These are phyloP conservation scores for Suillus cothurnatus DNA, from an alignment of 768 basidiomycete species.

Conservation along the genomic window DNA sequence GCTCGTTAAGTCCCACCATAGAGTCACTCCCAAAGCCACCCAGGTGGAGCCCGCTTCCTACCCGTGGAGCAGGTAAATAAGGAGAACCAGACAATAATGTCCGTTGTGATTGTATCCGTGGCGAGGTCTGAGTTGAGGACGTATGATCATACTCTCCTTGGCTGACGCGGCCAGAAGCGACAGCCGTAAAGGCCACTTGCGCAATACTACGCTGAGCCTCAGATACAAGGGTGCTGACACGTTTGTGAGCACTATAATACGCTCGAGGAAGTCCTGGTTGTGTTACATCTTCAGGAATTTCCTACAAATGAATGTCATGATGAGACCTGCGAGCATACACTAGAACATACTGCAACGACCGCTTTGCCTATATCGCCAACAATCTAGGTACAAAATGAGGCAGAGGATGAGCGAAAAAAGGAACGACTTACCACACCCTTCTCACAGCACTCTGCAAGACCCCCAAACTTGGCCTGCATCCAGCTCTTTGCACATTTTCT, in stretches of 20 bases:
- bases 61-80: constrained; percentile 35
- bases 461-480: constrained; percentile 88
- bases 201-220: constrained; percentile 63
- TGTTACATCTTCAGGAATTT: constrained; percentile 80
- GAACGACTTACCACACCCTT: constrained; percentile 58
- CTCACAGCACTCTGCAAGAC: constrained; percentile 80
- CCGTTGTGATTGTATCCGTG: constrained; percentile 5
- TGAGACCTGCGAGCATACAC: not conserved
- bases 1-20: constrained; percentile 1
- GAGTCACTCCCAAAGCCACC: constrained; percentile 15
- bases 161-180: constrained; percentile 29
- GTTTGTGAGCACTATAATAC: constrained; percentile 68
- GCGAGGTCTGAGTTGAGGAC: constrained; percentile 9
- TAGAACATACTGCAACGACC: constrained; percentile 40
- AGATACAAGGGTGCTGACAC: constrained; percentile 58
- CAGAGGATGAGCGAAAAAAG: not conserved
- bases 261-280: constrained; percentile 78
- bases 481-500: constrained; percentile 65
- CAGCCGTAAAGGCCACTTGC: constrained; percentile 51
- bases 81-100: constrained; percentile 12
- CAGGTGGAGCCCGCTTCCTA: constrained; percentile 33
- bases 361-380: constrained; percentile 53
- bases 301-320: constrained; percentile 40
- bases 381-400: constrained; percentile 33
- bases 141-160: constrained; percentile 16